Percentiles rank a stretch among this genome's conserved stretches.
These are phyloP conservation scores for Phytophthora vignae DNA, from an alignment of 352 stramenopile genomes.

Conservation along the genomic window DNA sequence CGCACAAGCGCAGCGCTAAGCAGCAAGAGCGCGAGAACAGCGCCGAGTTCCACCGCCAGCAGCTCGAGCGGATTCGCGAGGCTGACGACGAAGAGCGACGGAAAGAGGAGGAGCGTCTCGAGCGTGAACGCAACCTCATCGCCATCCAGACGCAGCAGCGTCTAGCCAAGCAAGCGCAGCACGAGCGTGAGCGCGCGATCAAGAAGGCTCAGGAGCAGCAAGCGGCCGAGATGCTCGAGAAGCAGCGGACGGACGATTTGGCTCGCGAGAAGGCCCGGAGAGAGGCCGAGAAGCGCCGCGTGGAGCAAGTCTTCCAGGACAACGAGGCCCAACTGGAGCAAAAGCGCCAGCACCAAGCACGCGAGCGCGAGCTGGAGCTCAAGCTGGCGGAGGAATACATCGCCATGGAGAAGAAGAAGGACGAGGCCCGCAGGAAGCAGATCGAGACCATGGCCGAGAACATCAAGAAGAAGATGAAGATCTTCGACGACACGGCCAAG, in stretches of 20 bases:
- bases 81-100: conserved; percentile 65
- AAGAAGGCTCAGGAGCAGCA: conserved; percentile 68
- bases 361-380: conserved; percentile 66
- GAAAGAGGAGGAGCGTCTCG: conserved; percentile 62
- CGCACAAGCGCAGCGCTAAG: conserved; percentile 44
- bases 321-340: conserved; percentile 70
- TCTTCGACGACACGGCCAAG: conserved; percentile 84
- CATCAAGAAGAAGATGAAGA: conserved; percentile 88
- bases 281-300: conserved; percentile 69
- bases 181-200: conserved; percentile 50
- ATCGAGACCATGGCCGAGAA: conserved; percentile 77
- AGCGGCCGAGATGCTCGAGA: conserved; percentile 47
- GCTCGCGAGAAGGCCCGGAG: conserved; percentile 54
- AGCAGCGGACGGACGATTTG: conserved; percentile 66
- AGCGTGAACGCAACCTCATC: conserved; percentile 71
- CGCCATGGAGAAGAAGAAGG: conserved; percentile 77
- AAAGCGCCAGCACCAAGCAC: conserved; percentile 62
- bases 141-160: conserved; percentile 75
- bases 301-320: conserved; percentile 64
- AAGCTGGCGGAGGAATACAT: conserved; percentile 80
- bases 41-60: conserved; percentile 62
- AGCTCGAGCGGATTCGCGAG: conserved; percentile 50
- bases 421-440: conserved; percentile 62
- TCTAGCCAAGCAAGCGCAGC: conserved; percentile 62
- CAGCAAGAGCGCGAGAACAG: conserved; percentile 53